Percentiles rank a stretch among this genome's conserved stretches.
phyloP scores from a whole-genome alignment of 768 basidiomycete genomes.

The Mycena vitilis region DNA sequence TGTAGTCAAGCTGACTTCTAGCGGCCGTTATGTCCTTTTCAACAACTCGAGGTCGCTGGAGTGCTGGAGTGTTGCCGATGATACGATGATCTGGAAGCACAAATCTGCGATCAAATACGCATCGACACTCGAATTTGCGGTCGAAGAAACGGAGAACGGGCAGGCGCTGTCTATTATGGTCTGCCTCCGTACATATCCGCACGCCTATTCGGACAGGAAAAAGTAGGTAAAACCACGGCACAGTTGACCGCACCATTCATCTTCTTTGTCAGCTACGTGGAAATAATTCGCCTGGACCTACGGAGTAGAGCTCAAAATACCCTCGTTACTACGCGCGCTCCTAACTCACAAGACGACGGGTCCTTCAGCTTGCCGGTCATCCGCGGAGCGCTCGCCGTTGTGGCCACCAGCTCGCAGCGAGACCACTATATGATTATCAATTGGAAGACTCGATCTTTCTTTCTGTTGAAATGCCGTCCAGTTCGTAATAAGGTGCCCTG shows the following conservation, averaged over 20 bases:
- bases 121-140: background rate
- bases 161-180: conserved; percentile 9
- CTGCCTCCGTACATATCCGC: background rate
- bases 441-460: background rate
- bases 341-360: background rate
- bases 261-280: background rate
- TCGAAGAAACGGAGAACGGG: background rate
- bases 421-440: background rate
- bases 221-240: background rate
- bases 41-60: conserved; percentile 4
- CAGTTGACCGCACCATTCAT: no score
- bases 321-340: background rate
- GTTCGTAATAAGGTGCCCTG: background rate
- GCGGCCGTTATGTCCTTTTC: conserved; percentile 25
- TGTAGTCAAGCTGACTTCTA: conserved; percentile 12
- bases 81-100: conserved; percentile 9
- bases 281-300: background rate
- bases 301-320: background rate
- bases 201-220: no score
- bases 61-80: conserved; percentile 23
- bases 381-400: background rate
- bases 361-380: background rate
- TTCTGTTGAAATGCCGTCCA: background rate
- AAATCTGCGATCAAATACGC: background rate
- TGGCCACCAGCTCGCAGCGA: background rate